These are phyloP conservation scores for Gloeopeniophorella convolvens DNA, from an alignment of 768 basidiomycete genomes.

Conservation along the genomic window DNA sequence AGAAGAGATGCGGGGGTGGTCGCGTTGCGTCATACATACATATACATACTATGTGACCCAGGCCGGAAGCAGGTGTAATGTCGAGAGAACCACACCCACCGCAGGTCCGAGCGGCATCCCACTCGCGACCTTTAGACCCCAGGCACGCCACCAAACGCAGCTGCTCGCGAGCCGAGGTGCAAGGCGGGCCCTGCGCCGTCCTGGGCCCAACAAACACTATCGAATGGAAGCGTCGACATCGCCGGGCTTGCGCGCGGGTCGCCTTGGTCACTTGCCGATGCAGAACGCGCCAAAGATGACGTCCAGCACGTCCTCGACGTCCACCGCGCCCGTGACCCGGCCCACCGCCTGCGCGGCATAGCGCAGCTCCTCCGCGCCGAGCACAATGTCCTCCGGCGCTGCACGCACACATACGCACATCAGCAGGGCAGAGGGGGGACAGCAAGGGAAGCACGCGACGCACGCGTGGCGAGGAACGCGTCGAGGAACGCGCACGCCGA, in stretches of 20 bases:
- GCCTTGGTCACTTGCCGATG: constrained; percentile 20
- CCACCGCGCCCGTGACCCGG: constrained; percentile 72
- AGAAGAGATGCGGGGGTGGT: neutral
- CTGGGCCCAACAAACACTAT: too few relatives aligned
- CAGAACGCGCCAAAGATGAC: constrained; percentile 83
- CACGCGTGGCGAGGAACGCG: constrained; percentile 48
- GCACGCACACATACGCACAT: constrained; percentile 11
- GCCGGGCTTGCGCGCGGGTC: too few relatives aligned
- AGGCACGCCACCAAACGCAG: too few relatives aligned
- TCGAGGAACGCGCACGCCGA: constrained; percentile 54
- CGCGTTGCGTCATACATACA: neutral
- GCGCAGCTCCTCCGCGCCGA: constrained; percentile 82
- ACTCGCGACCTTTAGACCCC: too few relatives aligned
- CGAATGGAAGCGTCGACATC: too few relatives aligned
- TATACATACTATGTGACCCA: too few relatives aligned
- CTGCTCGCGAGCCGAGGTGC: too few relatives aligned
- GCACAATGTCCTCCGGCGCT: constrained; percentile 67
- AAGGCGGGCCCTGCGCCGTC: too few relatives aligned
- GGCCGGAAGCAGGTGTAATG: neutral
- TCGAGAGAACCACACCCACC: neutral
- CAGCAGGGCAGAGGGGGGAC: neutral
- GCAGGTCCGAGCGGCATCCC: neutral
- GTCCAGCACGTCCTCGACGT: constrained; percentile 79
- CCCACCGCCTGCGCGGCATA: constrained; percentile 84
- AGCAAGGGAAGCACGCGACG: constrained; percentile 10